Evolutionary conservation across 2,329 filamentous ascomycete species (phyloP).

Genomic region (Fusarium sp.): DNA sequence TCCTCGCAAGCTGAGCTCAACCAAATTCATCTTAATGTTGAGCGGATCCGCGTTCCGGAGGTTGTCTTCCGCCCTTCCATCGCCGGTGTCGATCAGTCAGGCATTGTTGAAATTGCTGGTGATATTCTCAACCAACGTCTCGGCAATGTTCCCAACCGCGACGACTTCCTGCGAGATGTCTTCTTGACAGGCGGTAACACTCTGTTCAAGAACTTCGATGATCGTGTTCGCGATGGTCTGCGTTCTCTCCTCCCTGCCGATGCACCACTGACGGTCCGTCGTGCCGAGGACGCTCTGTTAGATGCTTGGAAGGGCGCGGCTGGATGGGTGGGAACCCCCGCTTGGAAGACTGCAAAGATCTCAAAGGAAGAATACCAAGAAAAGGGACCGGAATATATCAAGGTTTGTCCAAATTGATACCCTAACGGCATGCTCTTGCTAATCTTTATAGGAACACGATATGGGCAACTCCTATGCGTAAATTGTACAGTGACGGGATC

Average conservation of each 20-base stretch:
- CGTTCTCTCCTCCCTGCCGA: slow-evolving; percentile 78
- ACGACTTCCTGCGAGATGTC: slow-evolving; percentile 83
- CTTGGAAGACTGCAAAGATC: slow-evolving; percentile 74
- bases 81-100: slow-evolving; percentile 92
- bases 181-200: slow-evolving; percentile 97
- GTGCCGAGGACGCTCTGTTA: slow-evolving; percentile 79
- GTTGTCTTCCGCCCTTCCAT: slow-evolving; percentile 94
- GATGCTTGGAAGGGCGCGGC: slow-evolving; percentile 97
- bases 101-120: slow-evolving; percentile 90
- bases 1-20: slow-evolving; percentile 83
- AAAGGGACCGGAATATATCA: slow-evolving; percentile 94
- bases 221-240: slow-evolving; percentile 80
- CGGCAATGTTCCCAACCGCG: slow-evolving; percentile 65
- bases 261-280: slow-evolving; percentile 75
- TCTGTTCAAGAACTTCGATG: slow-evolving; percentile 87
- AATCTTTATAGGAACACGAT: slow-evolving; percentile 68
- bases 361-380: slow-evolving; percentile 87
- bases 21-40: slow-evolving; percentile 95
- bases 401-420: slow-evolving; percentile 65
- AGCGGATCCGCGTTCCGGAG: slow-evolving; percentile 93
- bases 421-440: slow-evolving; percentile 9
- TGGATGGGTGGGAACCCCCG: slow-evolving; percentile 76
- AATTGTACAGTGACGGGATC: slow-evolving; percentile 26
- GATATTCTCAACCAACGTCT: slow-evolving; percentile 91
- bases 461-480: slow-evolving; percentile 72